Conservation (phyloP, 371 early-diverging fungal species). For the Haplosporangium sp. region DNA sequence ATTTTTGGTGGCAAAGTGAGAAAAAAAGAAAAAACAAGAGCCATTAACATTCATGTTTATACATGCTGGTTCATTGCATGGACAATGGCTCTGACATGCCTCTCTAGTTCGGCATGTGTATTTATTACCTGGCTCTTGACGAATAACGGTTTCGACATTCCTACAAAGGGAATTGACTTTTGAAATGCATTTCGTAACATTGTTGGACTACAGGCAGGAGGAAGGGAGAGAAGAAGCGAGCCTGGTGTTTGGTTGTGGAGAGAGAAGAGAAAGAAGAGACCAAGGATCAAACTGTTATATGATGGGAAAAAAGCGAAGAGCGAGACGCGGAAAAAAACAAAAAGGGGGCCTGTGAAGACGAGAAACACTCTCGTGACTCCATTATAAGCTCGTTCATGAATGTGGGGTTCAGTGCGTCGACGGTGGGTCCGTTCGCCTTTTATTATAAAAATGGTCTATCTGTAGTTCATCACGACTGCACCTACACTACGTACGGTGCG, state of each 20-base stretch:
- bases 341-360: not conserved
- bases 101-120: not conserved
- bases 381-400: too few species aligned
- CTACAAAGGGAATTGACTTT: constrained; percentile 17
- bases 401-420: too few species aligned
- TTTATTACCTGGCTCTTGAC: constrained; percentile 15
- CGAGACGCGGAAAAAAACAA: not conserved
- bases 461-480: too few species aligned
- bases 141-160: constrained; percentile 23
- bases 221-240: not conserved
- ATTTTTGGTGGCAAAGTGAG: not conserved
- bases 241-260: not conserved
- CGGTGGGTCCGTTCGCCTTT: not conserved
- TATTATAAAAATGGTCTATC: not conserved
- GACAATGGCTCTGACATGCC: too few species aligned
- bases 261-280: not conserved
- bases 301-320: not conserved
- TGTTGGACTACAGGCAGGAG: not conserved
- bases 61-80: too few species aligned
- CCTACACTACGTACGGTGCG: constrained; percentile 29
- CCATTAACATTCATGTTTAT: not conserved
- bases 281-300: not conserved
- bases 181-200: constrained; percentile 31
- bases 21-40: not conserved
- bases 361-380: not conserved